phyloP scores from a whole-genome alignment of 805 yeast species.

The Brettanomyces nanus region DNA sequence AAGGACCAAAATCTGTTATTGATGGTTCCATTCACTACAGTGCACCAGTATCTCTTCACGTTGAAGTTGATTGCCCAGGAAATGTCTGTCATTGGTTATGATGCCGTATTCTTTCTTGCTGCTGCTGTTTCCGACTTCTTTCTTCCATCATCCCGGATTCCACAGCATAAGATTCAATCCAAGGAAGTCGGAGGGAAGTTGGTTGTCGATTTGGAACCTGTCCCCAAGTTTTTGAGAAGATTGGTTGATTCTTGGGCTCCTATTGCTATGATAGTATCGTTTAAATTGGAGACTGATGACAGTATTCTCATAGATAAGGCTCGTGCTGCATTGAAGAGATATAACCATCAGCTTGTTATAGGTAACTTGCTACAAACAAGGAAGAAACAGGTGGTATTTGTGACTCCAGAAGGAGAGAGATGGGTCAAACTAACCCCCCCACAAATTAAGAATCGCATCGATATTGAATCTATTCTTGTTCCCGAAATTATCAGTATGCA shows the following conservation, averaged over 20 bases:
- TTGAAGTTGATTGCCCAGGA: slow-evolving; percentile 56
- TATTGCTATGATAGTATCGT: slow-evolving; percentile 86
- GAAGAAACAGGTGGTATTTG: slow-evolving; percentile 82
- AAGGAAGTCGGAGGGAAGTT: slow-evolving; percentile 63
- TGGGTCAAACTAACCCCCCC: slow-evolving; percentile 47
- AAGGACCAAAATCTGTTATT: slow-evolving; percentile 46
- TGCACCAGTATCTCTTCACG: slow-evolving; percentile 87
- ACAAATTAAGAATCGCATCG: slow-evolving; percentile 33
- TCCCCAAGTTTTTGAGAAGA: slow-evolving; percentile 85
- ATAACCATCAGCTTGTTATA: slow-evolving; percentile 89
- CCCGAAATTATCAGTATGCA: slow-evolving; percentile 70
- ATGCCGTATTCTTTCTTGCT: slow-evolving; percentile 77
- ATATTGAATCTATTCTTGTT: slow-evolving; percentile 72
- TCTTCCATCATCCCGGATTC: slow-evolving; percentile 74
- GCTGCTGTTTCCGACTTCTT: slow-evolving; percentile 98
- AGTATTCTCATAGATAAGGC: slow-evolving; percentile 68
- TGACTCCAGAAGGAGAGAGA: slow-evolving; percentile 36
- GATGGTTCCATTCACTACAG: slow-evolving; percentile 85
- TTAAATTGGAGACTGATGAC: slow-evolving; percentile 86
- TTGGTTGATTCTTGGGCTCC: slow-evolving; percentile 94
- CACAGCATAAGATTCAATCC: slow-evolving; percentile 93
- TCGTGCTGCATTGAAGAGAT: slow-evolving; percentile 67
- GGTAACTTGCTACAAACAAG: slow-evolving; percentile 89
- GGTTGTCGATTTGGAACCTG: slow-evolving; percentile 84
- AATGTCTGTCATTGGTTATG: slow-evolving; percentile 44